Percentiles rank a stretch among this genome's conserved stretches.
phyloP scores from a whole-genome alignment of 2,329 filamentous ascomycete species.

The Pyricularia grisea region DNA sequence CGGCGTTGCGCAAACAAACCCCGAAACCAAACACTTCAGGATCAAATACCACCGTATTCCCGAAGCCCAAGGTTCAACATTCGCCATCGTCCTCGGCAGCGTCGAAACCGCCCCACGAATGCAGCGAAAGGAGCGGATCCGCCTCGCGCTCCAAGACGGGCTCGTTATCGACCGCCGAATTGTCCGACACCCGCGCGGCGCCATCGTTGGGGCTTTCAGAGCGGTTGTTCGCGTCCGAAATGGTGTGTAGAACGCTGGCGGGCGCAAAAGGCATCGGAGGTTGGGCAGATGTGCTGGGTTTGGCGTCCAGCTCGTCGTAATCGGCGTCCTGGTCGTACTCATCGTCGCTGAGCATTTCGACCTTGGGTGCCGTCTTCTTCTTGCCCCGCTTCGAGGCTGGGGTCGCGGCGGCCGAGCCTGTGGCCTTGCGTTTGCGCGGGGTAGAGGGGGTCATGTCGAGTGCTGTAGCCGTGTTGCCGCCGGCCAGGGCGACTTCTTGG shows the following conservation, averaged over 20 bases:
- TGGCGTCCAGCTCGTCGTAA: slow-evolving; percentile 19
- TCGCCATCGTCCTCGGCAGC: background rate
- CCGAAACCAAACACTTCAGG: background rate
- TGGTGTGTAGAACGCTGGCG: background rate
- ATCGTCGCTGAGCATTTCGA: slow-evolving; percentile 11
- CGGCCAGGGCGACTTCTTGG: slow-evolving; percentile 30
- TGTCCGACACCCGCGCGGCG: background rate
- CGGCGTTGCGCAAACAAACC: background rate
- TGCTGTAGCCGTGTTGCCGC: slow-evolving; percentile 31
- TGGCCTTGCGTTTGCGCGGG: slow-evolving; percentile 11
- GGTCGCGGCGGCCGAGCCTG: background rate
- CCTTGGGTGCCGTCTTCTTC: slow-evolving; percentile 5
- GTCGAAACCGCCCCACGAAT: background rate
- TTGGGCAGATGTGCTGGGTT: slow-evolving; percentile 4
- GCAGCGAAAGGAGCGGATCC: background rate
- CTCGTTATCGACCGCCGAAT: background rate
- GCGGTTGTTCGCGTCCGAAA: background rate
- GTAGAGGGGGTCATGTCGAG: slow-evolving; percentile 17
- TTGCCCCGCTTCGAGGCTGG: slow-evolving; percentile 6
- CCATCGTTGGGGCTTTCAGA: background rate
- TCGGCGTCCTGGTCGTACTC: slow-evolving; percentile 16
- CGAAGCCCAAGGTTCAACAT: background rate
- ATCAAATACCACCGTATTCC: background rate
- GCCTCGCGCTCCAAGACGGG: background rate
- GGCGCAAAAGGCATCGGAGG: background rate